Percentiles rank a stretch among this genome's conserved stretches.
Evolutionary conservation across 495 filamentous ascomycete genomes (phyloP).

Genomic region (Parachaetomium inaequale): DNA sequence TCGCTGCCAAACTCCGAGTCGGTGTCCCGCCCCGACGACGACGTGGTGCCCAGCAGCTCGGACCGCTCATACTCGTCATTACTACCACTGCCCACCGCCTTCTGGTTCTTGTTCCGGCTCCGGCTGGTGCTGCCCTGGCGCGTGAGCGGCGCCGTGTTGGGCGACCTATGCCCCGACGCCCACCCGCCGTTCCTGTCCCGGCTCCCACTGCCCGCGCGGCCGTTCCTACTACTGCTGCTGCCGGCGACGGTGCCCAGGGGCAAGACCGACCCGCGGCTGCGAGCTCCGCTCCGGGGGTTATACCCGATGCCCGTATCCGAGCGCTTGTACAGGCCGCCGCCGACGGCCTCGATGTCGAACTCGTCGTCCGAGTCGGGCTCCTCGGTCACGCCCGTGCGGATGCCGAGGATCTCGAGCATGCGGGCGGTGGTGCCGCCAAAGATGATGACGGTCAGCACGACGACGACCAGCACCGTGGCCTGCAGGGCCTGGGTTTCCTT

Average conservation of each 20-base stretch:
- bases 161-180: slow-evolving; percentile 52
- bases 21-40: slow-evolving; percentile 53
- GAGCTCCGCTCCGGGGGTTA: slow-evolving; percentile 57
- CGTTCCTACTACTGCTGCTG: slow-evolving; percentile 17
- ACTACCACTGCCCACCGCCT: slow-evolving; percentile 26
- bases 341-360: slow-evolving; percentile 91
- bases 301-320: slow-evolving; percentile 68
- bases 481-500: slow-evolving; percentile 72
- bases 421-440: slow-evolving; percentile 98
- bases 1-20: slow-evolving; percentile 62
- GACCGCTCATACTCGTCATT: slow-evolving; percentile 56
- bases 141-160: slow-evolving; percentile 30
- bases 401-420: slow-evolving; percentile 94
- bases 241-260: slow-evolving; percentile 49
- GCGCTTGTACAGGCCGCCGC: slow-evolving; percentile 70
- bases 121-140: slow-evolving; percentile 48
- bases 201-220: slow-evolving; percentile 20
- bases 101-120: slow-evolving; percentile 25
- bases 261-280: slow-evolving; percentile 50
- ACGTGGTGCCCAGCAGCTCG: slow-evolving; percentile 54
- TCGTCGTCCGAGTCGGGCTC: slow-evolving; percentile 97
- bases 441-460: slow-evolving; percentile 96
- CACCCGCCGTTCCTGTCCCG: slow-evolving; percentile 43
- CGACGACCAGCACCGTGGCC: slow-evolving; percentile 92
- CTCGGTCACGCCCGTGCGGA: slow-evolving; percentile 91